Evolutionary conservation across 306 rosid genomes (phyloP).

Genomic region (Alnus glutinosa): DNA sequence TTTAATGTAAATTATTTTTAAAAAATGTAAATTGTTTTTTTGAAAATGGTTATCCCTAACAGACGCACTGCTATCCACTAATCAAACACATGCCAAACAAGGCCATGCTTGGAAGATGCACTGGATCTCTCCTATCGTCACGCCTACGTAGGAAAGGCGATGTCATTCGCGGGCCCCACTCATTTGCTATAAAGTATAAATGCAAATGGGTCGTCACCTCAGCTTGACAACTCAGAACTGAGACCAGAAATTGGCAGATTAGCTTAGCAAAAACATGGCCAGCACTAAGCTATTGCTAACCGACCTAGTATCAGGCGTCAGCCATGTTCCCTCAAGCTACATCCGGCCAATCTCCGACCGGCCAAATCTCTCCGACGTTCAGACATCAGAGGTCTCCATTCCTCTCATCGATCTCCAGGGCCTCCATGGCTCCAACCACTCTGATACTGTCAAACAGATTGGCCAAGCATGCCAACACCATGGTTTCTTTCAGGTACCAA

Average conservation of each 20-base stretch:
- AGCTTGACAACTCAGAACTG: background rate
- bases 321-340: slow-evolving; percentile 40
- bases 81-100: too few species aligned
- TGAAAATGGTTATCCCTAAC: too few species aligned
- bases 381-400: slow-evolving; percentile 26
- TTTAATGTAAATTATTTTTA: too few species aligned
- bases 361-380: slow-evolving; percentile 35
- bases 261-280: slow-evolving; percentile 18
- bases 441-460: slow-evolving; percentile 36
- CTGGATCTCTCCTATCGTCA: too few species aligned
- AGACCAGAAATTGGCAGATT: background rate
- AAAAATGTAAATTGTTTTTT: too few species aligned
- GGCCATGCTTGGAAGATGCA: too few species aligned
- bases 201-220: background rate
- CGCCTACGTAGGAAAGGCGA: too few species aligned
- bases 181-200: too few species aligned
- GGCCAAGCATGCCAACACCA: slow-evolving; percentile 38
- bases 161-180: too few species aligned
- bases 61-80: too few species aligned
- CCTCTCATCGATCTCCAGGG: slow-evolving; percentile 45
- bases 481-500: slow-evolving; percentile 49
- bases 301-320: slow-evolving; percentile 30
- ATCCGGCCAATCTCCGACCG: slow-evolving; percentile 49
- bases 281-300: slow-evolving; percentile 26
- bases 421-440: slow-evolving; percentile 40